Base-by-base conservation (phyloP, 1,139 yeast genomes). In the Saccharomyces hybrid region DNA sequence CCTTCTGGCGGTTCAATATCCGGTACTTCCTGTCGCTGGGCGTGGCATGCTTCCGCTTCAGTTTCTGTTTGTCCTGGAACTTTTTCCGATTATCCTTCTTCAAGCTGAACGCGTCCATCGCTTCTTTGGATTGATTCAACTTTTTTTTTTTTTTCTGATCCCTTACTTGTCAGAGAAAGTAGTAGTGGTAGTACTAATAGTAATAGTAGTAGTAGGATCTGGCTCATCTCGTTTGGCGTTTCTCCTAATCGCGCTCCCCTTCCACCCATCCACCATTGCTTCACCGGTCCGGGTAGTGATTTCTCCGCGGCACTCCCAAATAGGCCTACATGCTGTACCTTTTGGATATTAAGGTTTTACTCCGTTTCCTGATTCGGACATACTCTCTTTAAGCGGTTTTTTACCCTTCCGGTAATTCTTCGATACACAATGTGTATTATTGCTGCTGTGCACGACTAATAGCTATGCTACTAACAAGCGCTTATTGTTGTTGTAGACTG, bases 11-110 rank as follows among this genome's bases (percentile, higher is more conserved):
- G 31, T 62, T 59, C 47, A 60, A 41, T 8, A 56, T 48, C 27
- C 61, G 57, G 56, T 69, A 67, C 53, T 69, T 68, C 27, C 67
- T 53, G 49, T 64, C 70, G 50, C 70, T 67, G 26, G 68, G 69
- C 3, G 72, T 68, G 1, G 65, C 66, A 58, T 69, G 72, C 9
- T 59, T 60, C 6, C 61, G 58, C 55, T 68, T 69, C 31, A 28
- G 57, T 48, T 60, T 61, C 53, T 68, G 69, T 54, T 67, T 68
- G 52, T 69, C 71, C 48, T 62, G 66, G 55, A 69, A 69, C 57
- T 62, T 63, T 59, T 64, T 65, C 27, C 72, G 59, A 48, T 67
- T 68, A 47, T 67, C 71, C 16, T 58, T 57, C 59, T 68, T 68
- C 48, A 62, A 51, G 47, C 59, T 60, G 55, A 54, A 64, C 1